Evolutionary conservation across 164 flowering plant genomes (phyloP), one percentile per base, ranked within the genome.

Genomic region (Nymphaea thermarum): DNA sequence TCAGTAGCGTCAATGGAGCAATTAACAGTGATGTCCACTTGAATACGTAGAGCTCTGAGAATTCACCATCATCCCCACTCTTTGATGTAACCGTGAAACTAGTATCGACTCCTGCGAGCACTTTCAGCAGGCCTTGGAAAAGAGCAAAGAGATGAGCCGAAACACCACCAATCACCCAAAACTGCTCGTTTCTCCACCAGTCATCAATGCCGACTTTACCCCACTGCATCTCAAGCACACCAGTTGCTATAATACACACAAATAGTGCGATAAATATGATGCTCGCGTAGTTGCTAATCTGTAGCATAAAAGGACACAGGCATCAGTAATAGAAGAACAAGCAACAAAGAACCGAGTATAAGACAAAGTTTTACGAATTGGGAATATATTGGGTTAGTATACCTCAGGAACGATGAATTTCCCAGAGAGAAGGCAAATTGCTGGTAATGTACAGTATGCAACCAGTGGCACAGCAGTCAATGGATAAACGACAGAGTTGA

Each of bases 161-260:
- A 60, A 71, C 82, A 41, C 84, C 84, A 43, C 84, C 84, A 47
- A 82, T 80, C 17, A 82, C 82, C 81, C 81, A 71, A 17, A 71
- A 71, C 51, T 71, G 73, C 51, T 71, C 73, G 43, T 71, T 71
- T 71, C 74, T 72, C 74, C 74, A 72, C 74, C 74, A 67, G 43
- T 72, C 74, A 72, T 72, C 70, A 5, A 72, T 67, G 11, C 73
- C 71, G 3, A 82, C 83, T 2, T 71, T 66, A 6, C 85, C 82
- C 85, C 85, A 82, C 66, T 73, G 79, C 82, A 79, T 77, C 65
- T 81, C 84, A 6, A 81, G 77, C n/a, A 79, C 71, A n/a, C 84
- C 80, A 2, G 84, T 81, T 6, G 73, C 80, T 64, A 80, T 78
- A 51, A 72, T 72, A 45, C 62, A 67, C 17, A 72, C 18, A 63